These are phyloP conservation scores for Daldinia childiae DNA, from an alignment of 495 filamentous ascomycete genomes.

Conservation along the genomic window DNA sequence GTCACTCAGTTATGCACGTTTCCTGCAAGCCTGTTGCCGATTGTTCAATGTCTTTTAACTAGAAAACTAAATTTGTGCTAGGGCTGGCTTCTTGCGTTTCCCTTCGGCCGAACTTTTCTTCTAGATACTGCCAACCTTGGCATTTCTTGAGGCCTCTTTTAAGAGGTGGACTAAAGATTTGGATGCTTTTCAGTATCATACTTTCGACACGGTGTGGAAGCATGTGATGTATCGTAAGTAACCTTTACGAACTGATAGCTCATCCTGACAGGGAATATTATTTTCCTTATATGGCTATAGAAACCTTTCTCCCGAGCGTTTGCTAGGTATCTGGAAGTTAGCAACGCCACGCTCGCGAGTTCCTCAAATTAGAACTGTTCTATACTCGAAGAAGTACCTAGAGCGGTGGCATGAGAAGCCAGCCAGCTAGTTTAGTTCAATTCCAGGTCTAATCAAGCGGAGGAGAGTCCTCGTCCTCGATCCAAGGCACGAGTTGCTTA, in stretches of 20 bases:
- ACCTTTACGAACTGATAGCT: background rate
- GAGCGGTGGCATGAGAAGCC: slow-evolving; percentile 2
- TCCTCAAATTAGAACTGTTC: background rate
- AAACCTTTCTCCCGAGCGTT: background rate
- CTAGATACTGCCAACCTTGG: background rate
- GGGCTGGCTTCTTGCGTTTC: background rate
- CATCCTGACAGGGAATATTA: background rate
- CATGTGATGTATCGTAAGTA: background rate
- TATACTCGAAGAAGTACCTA: background rate
- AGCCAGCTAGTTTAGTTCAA: background rate
- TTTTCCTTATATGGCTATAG: background rate
- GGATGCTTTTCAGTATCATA: background rate
- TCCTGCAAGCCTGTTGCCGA: background rate
- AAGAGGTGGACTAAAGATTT: background rate
- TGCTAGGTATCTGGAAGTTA: background rate
- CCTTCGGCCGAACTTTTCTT: slow-evolving; percentile 3
- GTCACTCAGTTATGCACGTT: slow-evolving; percentile 1
- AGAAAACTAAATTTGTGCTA: background rate
- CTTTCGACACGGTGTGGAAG: background rate
- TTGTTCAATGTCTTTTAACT: background rate
- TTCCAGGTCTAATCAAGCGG: background rate
- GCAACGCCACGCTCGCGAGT: background rate
- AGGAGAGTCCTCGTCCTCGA: background rate
- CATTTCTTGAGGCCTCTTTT: slow-evolving; percentile 8
- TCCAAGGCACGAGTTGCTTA: slow-evolving; percentile 23